Evolutionary conservation across 805 yeast genomes (phyloP).

Genomic region (Tanozyma kutaoensis): DNA sequence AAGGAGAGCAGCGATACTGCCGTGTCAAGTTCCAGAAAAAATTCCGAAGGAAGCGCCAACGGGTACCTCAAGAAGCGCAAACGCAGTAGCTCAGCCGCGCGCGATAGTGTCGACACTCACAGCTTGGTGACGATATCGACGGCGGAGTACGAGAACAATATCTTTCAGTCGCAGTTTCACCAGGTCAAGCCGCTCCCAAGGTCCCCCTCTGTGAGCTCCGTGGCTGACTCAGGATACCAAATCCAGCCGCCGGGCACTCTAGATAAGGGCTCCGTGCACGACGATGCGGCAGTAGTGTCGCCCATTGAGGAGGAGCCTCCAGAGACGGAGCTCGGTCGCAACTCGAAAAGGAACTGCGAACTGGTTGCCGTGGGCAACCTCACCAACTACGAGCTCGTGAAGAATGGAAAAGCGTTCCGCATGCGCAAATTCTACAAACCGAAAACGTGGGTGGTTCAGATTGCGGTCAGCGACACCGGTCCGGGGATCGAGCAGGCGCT

Average conservation of each 20-base stretch:
- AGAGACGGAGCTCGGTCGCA: too few species aligned
- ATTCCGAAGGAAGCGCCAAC: too few species aligned
- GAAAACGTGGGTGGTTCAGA: conserved; percentile 44
- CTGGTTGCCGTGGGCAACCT: too few species aligned
- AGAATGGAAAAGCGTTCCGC: conserved; percentile 19
- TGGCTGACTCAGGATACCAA: too few species aligned
- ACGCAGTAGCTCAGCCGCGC: too few species aligned
- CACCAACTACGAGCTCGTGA: conserved; percentile 18
- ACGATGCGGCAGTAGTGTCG: too few species aligned
- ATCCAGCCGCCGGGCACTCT: too few species aligned
- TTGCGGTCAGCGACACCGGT: conserved; percentile 81
- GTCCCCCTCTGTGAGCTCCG: conserved; percentile 1
- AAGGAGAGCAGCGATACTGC: conserved; percentile 6
- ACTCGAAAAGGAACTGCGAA: too few species aligned
- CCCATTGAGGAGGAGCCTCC: too few species aligned
- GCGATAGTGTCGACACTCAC: conserved; percentile 12
- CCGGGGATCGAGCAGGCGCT: conserved; percentile 82
- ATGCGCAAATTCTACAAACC: conserved; percentile 22
- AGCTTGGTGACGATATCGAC: conserved; percentile 24
- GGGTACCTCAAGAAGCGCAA: too few species aligned
- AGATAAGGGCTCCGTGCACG: too few species aligned
- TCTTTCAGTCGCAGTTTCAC: conserved; percentile 24
- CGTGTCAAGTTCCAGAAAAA: too few species aligned
- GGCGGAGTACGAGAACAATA: conserved; percentile 21
- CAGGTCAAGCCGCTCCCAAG: conserved; percentile 5